These are phyloP conservation scores for Verticillium nubilum DNA, from an alignment of 2,329 filamentous ascomycete species.

Conservation along the genomic window DNA sequence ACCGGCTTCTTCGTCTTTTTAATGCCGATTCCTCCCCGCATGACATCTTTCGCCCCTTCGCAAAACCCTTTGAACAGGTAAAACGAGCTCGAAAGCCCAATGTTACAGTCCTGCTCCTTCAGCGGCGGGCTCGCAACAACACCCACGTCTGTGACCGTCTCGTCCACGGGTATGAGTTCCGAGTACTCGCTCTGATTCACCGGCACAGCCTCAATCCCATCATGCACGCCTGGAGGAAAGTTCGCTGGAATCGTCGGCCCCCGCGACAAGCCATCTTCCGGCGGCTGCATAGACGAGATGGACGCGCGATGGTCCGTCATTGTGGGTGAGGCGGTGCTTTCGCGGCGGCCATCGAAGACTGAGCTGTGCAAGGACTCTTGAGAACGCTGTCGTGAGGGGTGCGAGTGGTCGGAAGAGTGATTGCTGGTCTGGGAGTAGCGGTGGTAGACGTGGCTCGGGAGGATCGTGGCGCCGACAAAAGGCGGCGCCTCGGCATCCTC, in stretches of 20 bases:
- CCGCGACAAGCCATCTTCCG: neutral
- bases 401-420: slow-evolving; percentile 11
- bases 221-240: slow-evolving; percentile 7
- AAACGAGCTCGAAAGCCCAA: slow-evolving; percentile 42
- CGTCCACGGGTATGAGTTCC: slow-evolving; percentile 28
- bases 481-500: neutral
- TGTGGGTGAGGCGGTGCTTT: slow-evolving; percentile 15
- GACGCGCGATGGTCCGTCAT: slow-evolving; percentile 8
- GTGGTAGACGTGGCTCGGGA: neutral
- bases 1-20: slow-evolving; percentile 46
- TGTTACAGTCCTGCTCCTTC: slow-evolving; percentile 30
- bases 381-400: slow-evolving; percentile 21
- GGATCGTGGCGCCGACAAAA: neutral
- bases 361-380: slow-evolving; percentile 30
- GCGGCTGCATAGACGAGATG: neutral
- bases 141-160: neutral
- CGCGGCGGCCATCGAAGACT: slow-evolving; percentile 24
- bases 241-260: slow-evolving; percentile 3
- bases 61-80: slow-evolving; percentile 50
- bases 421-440: slow-evolving; percentile 7
- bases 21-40: slow-evolving; percentile 42
- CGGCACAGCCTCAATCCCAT: slow-evolving; percentile 8
- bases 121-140: slow-evolving; percentile 1
- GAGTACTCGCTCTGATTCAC: slow-evolving; percentile 16
- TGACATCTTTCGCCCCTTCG: slow-evolving; percentile 44